Evolutionary conservation across 2,329 filamentous ascomycete species (phyloP).

Genomic region (Escovopsis sp.): DNA sequence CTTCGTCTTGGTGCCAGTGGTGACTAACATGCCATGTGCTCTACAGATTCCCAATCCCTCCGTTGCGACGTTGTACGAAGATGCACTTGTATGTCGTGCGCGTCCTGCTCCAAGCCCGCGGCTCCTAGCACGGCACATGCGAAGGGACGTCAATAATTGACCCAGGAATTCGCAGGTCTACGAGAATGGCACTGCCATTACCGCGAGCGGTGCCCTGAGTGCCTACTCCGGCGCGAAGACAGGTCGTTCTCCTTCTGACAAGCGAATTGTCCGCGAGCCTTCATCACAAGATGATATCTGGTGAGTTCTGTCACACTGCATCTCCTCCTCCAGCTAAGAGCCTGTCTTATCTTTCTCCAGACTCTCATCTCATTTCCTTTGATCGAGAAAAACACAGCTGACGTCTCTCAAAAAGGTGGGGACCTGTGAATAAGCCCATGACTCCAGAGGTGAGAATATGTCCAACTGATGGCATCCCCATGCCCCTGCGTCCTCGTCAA

Average conservation of each 20-base stretch:
- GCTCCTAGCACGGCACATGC: not conserved
- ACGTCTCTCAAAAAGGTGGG: conserved; percentile 44
- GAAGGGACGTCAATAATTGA: conserved; percentile 4
- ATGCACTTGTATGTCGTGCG: conserved; percentile 51
- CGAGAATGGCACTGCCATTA: conserved; percentile 95
- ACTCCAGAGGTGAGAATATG: conserved; percentile 59
- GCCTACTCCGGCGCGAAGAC: conserved; percentile 98
- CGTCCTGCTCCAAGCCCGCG: not conserved
- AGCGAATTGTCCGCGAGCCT: conserved; percentile 89
- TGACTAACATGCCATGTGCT: not conserved
- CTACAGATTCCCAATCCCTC: conserved; percentile 71
- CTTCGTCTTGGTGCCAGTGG: not conserved
- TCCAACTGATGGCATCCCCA: not conserved
- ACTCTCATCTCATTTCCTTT: conserved; percentile 1
- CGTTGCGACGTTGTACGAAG: conserved; percentile 92
- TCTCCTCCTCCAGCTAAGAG: not conserved
- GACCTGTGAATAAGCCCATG: conserved; percentile 99
- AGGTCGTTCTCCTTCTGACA: conserved; percentile 88
- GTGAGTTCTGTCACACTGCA: conserved; percentile 24
- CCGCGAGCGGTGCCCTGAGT: conserved; percentile 83
- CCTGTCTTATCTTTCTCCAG: no score
- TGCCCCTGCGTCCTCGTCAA: not conserved
- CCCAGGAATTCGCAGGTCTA: conserved; percentile 34
- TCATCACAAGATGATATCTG: conserved; percentile 84
- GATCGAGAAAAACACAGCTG: no score